Evolutionary conservation across 176 grass and related monocot genomes (phyloP), one percentile per base, ranked within the genome.

Genomic region (Raddia distichophylla): DNA sequence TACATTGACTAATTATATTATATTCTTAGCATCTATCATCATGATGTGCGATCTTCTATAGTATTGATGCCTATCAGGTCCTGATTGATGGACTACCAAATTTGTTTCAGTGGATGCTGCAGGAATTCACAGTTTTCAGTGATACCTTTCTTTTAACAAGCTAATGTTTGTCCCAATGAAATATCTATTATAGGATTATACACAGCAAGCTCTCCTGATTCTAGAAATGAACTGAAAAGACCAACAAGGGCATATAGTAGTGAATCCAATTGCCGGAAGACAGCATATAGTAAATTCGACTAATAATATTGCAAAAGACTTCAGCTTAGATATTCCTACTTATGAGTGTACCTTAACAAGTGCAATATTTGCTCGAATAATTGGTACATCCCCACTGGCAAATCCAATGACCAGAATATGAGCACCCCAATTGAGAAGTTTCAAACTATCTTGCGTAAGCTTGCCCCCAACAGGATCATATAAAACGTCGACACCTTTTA

Each of bases 401-500:
- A 98, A 98, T 86, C 92, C 95, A 81, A 98, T 98, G 61, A 98
- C 58, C 74, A 98, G 76, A 91, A 98, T 93, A 71, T 98, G 85
- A 44, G 95, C 95, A 54, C 95, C 92, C 92, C 95, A 98, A 69
- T 91, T 93, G 61, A 98, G 85, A 91, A 95, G 84, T 91, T 95
- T 98, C 84, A 98, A 82, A 58, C 95, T 90, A 76, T 98, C 95
- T 81, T 98, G 94, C 5, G 84, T 91, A 67, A 93, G 78, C 87
- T 98, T 91, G 8, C 95, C 95, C n/a, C 95, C 95, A 71, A 98
- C 90, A 61, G 95, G 95, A 78, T 98, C 92, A 77, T 98, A 95
- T 58, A 98, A 88, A 78, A 95, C 95, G 82, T 98, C 92, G 60
- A 98, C 88, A 57, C 92, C 92, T 89, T 85, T 91, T 35, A 98